Evolutionary conservation across 139 green algal species (phyloP), one percentile per base, ranked within the genome.

Genomic region (Desmodesmus armatus): DNA sequence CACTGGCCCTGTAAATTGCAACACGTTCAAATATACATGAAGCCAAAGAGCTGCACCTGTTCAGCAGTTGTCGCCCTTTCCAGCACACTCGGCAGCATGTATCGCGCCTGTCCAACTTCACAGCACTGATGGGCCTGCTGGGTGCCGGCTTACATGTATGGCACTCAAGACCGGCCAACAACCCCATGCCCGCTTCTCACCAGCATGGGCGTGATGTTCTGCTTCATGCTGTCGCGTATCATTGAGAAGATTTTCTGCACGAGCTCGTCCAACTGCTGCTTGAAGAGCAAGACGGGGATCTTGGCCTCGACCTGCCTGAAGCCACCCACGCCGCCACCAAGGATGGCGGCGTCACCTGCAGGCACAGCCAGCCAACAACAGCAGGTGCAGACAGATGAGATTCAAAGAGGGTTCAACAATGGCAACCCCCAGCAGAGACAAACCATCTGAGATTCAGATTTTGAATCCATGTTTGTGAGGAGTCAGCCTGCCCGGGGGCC

Each of bases 231-330:
- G 92, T 99, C 98, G 3, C 98, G 93, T 83, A 99, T 93, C 93
- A 98, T 96, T 67, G 96, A 94, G 91, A 99, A 99, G 85, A 99
- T 98, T 87, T 98, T 98, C 89, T 99, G 96, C 85, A 99, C 95
- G 88, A 99, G 98, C 9, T 95, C 96, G 78, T 98, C 96, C 74
- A 99, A 94, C 94, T 99, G 97, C 95, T 99, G 97, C 94, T 99
- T 99, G 93, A 99, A 99, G 77, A 99, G 92, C 90, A 99, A 93
- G 6, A 97, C 97, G 1, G 97, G 97, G 93, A 99, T 99, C 92
- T 99, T 99, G 86, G 97, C 97, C 89, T 99, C 97, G 60, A 99
- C 96, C 87, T 97, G 93, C 63, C 90, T 86, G 90, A 91, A 94
- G 47, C 89, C 91, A 70, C 96, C 95, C 35, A 91, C 93, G 41